Conservation (phyloP, 2,329 filamentous ascomycete species). For the Aspergillus vadensis region DNA sequence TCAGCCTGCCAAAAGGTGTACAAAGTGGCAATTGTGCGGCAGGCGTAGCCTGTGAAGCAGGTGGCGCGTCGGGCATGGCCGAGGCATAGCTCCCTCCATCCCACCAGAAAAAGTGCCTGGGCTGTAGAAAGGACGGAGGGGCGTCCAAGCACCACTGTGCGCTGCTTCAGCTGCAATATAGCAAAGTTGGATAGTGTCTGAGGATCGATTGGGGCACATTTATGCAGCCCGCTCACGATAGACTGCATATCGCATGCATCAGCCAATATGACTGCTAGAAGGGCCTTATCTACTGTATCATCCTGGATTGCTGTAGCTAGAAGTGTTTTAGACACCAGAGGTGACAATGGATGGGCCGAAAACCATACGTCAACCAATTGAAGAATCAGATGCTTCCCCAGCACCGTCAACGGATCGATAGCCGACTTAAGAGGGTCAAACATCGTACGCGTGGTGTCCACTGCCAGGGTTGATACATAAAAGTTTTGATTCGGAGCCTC, state of each 20-base stretch:
- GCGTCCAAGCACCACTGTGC: conserved; percentile 16
- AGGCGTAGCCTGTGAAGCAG: conserved; percentile 41
- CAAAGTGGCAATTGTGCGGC: conserved; percentile 35
- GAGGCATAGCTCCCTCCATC: conserved; percentile 11
- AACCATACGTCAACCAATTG: conserved; percentile 48
- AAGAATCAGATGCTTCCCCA: conserved; percentile 22
- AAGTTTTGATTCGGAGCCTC: neutral
- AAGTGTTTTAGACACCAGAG: conserved; percentile 47
- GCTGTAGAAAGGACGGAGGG: neutral
- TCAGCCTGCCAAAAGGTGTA: conserved; percentile 31
- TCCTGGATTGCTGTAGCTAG: conserved; percentile 43
- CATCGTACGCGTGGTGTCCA: conserved; percentile 5
- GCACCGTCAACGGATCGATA: conserved; percentile 15
- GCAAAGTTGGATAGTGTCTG: conserved; percentile 28
- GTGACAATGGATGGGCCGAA: conserved; percentile 44
- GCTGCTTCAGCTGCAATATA: conserved; percentile 31
- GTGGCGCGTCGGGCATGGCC: conserved; percentile 31
- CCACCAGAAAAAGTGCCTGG: conserved; percentile 7
- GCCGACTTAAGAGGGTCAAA: conserved; percentile 1
- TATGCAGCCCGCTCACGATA: neutral
- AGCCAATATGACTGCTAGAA: conserved; percentile 45
- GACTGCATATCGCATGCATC: conserved; percentile 31
- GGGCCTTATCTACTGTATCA: conserved; percentile 43
- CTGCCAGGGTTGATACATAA: conserved; percentile 5
- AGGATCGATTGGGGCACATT: neutral